These are phyloP conservation scores for Paraphysoderma sedebokerense DNA, from an alignment of 371 early-diverging fungal genomes.

Conservation along the genomic window DNA sequence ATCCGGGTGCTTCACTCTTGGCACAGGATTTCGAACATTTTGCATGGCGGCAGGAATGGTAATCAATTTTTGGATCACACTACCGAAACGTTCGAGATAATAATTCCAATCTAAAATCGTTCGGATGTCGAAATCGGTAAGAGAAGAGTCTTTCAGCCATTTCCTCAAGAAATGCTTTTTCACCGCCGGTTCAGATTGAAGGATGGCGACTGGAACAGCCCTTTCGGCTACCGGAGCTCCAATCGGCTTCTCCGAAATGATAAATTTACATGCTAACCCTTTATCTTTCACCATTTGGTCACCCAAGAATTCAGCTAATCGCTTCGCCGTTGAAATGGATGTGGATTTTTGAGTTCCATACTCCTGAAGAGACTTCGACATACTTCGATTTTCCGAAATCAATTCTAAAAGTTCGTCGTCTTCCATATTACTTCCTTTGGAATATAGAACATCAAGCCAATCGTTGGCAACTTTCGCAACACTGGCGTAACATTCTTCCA, in stretches of 20 bases:
- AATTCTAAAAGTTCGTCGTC: conserved; percentile 92
- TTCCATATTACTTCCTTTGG: conserved; percentile 59
- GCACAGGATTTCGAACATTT: conserved; percentile 81
- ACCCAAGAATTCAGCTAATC: conserved; percentile 96
- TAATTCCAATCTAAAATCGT: conserved; percentile 98
- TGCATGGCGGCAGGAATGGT: conserved; percentile 99
- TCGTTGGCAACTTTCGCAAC: conserved; percentile 83
- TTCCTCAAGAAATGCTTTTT: conserved; percentile 73
- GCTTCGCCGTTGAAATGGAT: conserved; percentile 86
- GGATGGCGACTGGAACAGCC: conserved; percentile 93
- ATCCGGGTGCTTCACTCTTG: conserved; percentile 82
- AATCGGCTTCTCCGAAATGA: conserved; percentile 76
- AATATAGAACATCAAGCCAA: conserved; percentile 93
- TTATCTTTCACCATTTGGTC: conserved; percentile 96
- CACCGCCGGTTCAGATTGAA: conserved; percentile 64
- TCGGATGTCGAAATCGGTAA: conserved; percentile 59
- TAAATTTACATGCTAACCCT: conserved; percentile 92
- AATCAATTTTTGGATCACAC: conserved; percentile 92
- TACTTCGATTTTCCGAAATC: conserved; percentile 95
- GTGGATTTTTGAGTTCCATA: conserved; percentile 93
- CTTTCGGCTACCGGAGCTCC: conserved; percentile 88
- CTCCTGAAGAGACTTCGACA: conserved; percentile 87
- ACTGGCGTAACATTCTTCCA: conserved; percentile 81
- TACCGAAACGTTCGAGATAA: conserved; percentile 91
- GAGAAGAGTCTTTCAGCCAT: conserved; percentile 73